Conservation (phyloP, 2,329 filamentous ascomycete species). For the Colletotrichum ledebouriae region DNA sequence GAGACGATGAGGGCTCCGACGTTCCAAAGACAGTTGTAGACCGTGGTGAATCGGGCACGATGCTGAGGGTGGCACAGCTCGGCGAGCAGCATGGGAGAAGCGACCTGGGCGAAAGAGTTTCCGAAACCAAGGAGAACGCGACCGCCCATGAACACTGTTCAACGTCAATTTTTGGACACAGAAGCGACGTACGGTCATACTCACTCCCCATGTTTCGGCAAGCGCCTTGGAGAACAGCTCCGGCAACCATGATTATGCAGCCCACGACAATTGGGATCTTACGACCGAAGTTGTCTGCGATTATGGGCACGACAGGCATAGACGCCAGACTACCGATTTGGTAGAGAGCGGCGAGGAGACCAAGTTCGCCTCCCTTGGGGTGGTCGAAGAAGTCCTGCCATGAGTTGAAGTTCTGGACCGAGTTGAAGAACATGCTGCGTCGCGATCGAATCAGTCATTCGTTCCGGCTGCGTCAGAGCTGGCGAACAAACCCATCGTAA, state of each 20-base stretch:
- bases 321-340: constrained; percentile 70
- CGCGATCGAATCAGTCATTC: constrained; percentile 28
- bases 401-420: constrained; percentile 57
- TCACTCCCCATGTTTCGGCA: constrained; percentile 55
- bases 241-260: constrained; percentile 67
- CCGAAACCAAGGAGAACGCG: constrained; percentile 71
- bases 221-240: constrained; percentile 68
- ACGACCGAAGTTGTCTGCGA: constrained; percentile 68
- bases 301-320: constrained; percentile 68
- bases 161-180: not conserved
- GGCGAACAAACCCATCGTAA: constrained; percentile 63
- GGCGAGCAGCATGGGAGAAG: constrained; percentile 65
- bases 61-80: constrained; percentile 66
- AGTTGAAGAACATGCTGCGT: constrained; percentile 59
- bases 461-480: not conserved
- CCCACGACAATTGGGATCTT: constrained; percentile 67
- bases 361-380: constrained; percentile 59
- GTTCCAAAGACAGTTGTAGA: constrained; percentile 69
- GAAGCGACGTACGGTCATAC: constrained; percentile 29
- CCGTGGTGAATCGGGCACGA: constrained; percentile 63
- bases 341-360: constrained; percentile 70
- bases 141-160: constrained; percentile 60
- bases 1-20: constrained; percentile 61
- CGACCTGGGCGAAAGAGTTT: constrained; percentile 65
- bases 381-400: constrained; percentile 64